Percentiles rank a stretch among this genome's conserved stretches.
phyloP scores from a whole-genome alignment of 2,329 filamentous ascomycete species.

The Aspergillus neotritici region DNA sequence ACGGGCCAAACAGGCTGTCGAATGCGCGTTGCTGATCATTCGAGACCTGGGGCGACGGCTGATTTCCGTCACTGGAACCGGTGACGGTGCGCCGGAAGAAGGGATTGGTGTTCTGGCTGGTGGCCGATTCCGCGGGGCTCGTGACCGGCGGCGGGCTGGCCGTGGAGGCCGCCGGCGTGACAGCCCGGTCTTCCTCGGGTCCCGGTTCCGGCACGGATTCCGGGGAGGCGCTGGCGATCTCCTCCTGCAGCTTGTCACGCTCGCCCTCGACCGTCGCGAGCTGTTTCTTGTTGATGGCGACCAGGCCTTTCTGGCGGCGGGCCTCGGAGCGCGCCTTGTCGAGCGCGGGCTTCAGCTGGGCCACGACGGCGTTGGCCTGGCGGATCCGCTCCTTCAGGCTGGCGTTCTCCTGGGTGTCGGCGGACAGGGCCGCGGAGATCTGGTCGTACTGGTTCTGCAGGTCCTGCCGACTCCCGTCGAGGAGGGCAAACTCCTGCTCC shows the following conservation, averaged over 20 bases:
- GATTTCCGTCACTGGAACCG: slow-evolving; percentile 41
- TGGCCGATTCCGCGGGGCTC: slow-evolving; percentile 59
- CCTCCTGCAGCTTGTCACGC: slow-evolving; percentile 76
- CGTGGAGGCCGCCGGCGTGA: slow-evolving; percentile 18
- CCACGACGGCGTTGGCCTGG: slow-evolving; percentile 73
- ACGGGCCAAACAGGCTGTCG: slow-evolving; percentile 78
- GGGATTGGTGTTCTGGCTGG: slow-evolving; percentile 77
- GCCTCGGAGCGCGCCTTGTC: slow-evolving; percentile 91
- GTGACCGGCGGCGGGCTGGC: slow-evolving; percentile 49
- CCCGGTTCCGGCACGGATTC: slow-evolving; percentile 50
- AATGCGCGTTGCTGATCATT: slow-evolving; percentile 62
- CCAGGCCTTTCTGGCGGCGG: slow-evolving; percentile 89
- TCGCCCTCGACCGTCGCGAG: slow-evolving; percentile 82
- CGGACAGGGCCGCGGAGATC: slow-evolving; percentile 65
- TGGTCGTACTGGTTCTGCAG: slow-evolving; percentile 77
- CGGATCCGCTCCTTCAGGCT: slow-evolving; percentile 82
- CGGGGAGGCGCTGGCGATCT: slow-evolving; percentile 64
- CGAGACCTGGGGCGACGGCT: slow-evolving; percentile 41
- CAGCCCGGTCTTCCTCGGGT: no score
- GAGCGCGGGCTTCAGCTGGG: slow-evolving; percentile 78
- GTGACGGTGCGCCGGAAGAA: slow-evolving; percentile 71
- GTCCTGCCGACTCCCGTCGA: slow-evolving; percentile 77
- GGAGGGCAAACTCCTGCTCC: slow-evolving; percentile 72
- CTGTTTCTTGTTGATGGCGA: slow-evolving; percentile 98
- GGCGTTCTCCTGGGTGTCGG: slow-evolving; percentile 83